These are phyloP conservation scores for Sphaerulina populicola DNA, from an alignment of 2,329 filamentous ascomycete species.

Conservation along the genomic window DNA sequence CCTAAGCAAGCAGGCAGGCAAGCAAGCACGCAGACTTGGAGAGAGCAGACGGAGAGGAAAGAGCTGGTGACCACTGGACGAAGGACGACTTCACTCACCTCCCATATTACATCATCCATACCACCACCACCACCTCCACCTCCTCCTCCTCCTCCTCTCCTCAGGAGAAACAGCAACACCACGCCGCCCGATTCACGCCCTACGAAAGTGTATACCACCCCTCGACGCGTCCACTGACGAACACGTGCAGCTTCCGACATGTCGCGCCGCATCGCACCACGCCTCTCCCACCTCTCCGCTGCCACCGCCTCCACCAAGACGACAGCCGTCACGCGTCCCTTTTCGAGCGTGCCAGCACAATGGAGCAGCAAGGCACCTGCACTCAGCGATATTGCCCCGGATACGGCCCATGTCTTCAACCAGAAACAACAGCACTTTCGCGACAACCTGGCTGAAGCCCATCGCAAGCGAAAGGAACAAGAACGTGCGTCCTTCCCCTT, in stretches of 20 bases:
- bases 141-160: background rate
- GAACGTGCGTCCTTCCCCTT: slow-evolving; percentile 55
- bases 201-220: no score
- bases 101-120: background rate
- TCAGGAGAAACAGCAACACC: background rate
- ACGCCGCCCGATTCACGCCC: background rate
- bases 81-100: no score
- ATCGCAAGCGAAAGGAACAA: slow-evolving; percentile 69
- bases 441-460: slow-evolving; percentile 65
- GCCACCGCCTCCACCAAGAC: slow-evolving; percentile 11
- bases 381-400: slow-evolving; percentile 72
- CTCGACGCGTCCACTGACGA: background rate
- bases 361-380: slow-evolving; percentile 50
- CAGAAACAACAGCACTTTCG: slow-evolving; percentile 79
- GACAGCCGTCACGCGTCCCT: slow-evolving; percentile 11
- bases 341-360: slow-evolving; percentile 12
- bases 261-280: slow-evolving; percentile 21
- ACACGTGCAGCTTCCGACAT: slow-evolving; percentile 6
- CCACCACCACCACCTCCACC: background rate
- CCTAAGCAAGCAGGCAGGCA: no score
- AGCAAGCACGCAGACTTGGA: no score
- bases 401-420: slow-evolving; percentile 68
- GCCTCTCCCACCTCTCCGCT: slow-evolving; percentile 11
- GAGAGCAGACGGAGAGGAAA: no score
- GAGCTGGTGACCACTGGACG: no score